Evolutionary conservation across 257 asterid genomes (phyloP).

Genomic region (Anisodus tanguticus): DNA sequence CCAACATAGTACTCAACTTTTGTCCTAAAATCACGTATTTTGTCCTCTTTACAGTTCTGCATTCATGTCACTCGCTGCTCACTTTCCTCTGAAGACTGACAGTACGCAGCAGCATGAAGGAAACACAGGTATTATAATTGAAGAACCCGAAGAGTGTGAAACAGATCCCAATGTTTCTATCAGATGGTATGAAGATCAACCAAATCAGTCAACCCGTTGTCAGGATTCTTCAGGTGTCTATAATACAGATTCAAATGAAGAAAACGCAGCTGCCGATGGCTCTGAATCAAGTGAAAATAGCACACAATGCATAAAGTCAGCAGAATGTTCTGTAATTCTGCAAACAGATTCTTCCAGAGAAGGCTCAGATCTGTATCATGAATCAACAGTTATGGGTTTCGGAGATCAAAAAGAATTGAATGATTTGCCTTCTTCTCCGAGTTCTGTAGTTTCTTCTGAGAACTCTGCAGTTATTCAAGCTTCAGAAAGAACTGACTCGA

Average conservation of each 20-base stretch:
- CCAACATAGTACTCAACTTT: not conserved
- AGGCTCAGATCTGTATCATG: conserved; percentile 46
- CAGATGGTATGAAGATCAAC: conserved; percentile 47
- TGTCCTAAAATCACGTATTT: not conserved
- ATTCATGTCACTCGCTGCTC: conserved; percentile 58
- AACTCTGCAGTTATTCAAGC: conserved; percentile 57
- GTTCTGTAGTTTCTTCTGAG: conserved; percentile 68
- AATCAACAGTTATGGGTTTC: conserved; percentile 43
- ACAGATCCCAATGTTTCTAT: conserved; percentile 50
- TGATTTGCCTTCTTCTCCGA: conserved; percentile 68
- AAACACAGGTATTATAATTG: conserved; percentile 36
- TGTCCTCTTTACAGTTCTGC: conserved; percentile 54
- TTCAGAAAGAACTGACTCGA: conserved; percentile 51
- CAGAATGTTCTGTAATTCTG: conserved; percentile 42
- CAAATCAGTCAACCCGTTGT: conserved; percentile 40
- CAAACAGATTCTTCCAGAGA: conserved; percentile 45
- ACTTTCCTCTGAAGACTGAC: conserved; percentile 49
- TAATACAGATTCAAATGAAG: conserved; percentile 39
- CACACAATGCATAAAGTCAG: conserved; percentile 38
- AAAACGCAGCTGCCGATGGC: conserved; percentile 43
- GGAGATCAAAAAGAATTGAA: conserved; percentile 57
- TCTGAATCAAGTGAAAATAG: conserved; percentile 37
- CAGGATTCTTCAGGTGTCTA: conserved; percentile 46
- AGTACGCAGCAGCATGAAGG: conserved; percentile 48
- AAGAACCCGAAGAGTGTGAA: conserved; percentile 54